Evolutionary conservation across 352 stramenopile species (phyloP).

Genomic region (Pythium biforme): DNA sequence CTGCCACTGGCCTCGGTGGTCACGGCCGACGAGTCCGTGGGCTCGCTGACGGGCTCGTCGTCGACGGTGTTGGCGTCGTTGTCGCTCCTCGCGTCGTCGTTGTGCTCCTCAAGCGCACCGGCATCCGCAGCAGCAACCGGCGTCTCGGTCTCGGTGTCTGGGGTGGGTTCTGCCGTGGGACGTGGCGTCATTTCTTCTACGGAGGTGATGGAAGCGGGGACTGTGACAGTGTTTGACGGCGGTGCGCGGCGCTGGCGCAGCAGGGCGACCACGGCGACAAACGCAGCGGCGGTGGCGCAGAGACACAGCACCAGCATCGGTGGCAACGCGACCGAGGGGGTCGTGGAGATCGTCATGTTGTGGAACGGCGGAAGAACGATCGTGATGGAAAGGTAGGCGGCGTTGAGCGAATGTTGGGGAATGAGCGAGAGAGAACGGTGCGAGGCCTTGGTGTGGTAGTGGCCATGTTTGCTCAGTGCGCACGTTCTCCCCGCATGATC

Average conservation of each 20-base stretch:
- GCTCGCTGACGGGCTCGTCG: conserved; percentile 10
- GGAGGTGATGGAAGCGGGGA: no score
- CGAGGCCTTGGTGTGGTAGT: no score
- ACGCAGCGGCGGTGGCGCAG: no score
- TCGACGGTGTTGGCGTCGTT: not conserved
- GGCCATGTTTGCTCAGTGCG: no score
- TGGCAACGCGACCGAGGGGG: not conserved
- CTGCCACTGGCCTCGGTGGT: conserved; percentile 12
- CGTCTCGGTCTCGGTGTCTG: not conserved
- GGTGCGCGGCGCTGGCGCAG: no score
- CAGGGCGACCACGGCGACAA: no score
- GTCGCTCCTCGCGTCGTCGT: not conserved
- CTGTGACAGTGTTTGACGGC: no score
- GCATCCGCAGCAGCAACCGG: not conserved
- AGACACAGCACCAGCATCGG: not conserved
- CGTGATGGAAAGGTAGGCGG: not conserved
- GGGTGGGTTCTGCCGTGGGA: no score
- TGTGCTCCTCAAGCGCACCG: not conserved
- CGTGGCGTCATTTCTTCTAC: no score
- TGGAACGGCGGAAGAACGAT: no score
- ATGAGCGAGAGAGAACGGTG: no score
- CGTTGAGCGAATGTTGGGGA: not conserved
- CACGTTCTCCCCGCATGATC: not conserved
- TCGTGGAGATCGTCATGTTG: not conserved
- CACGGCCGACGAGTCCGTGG: conserved; percentile 1